Percentiles rank a stretch among this genome's conserved stretches.
These are phyloP conservation scores for Phragmites australis DNA, from an alignment of 176 grass and related monocot species.

Conservation along the genomic window DNA sequence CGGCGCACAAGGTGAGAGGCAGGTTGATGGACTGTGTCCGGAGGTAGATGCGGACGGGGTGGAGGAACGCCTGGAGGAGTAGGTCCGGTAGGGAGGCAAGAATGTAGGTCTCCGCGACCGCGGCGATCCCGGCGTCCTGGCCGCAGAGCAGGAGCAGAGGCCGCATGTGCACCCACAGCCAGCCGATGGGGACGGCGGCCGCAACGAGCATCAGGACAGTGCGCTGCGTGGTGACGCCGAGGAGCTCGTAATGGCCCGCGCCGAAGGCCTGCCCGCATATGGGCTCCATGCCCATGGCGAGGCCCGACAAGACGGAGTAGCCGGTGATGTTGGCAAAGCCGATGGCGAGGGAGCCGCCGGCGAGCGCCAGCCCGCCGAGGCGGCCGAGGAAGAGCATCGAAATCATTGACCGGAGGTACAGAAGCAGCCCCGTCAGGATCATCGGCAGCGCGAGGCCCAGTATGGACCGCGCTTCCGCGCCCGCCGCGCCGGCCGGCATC, in stretches of 20 bases:
- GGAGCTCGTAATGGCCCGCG: constrained; percentile 53
- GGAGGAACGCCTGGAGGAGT: constrained; percentile 68
- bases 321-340: constrained; percentile 92
- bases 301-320: constrained; percentile 73
- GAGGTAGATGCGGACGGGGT: constrained; percentile 78
- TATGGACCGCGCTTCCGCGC: constrained; percentile 55
- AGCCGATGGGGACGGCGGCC: constrained; percentile 55
- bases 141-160: constrained; percentile 79
- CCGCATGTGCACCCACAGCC: constrained; percentile 63
- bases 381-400: constrained; percentile 86
- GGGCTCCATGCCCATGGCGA: constrained; percentile 92
- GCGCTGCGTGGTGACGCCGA: constrained; percentile 72
- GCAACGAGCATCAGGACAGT: constrained; percentile 67
- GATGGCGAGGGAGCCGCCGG: constrained; percentile 85
- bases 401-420: constrained; percentile 92
- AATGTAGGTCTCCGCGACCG: constrained; percentile 77
- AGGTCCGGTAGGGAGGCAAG: constrained; percentile 74
- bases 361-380: constrained; percentile 66
- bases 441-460: constrained; percentile 63
- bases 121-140: constrained; percentile 67
- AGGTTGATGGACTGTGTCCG: constrained; percentile 82
- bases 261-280: constrained; percentile 89
- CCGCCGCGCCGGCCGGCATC: constrained; percentile 35
- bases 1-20: constrained; percentile 65
- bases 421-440: constrained; percentile 70